phyloP scores from a whole-genome alignment of 2,329 filamentous ascomycete genomes.

The Fusarium protoensiforme region DNA sequence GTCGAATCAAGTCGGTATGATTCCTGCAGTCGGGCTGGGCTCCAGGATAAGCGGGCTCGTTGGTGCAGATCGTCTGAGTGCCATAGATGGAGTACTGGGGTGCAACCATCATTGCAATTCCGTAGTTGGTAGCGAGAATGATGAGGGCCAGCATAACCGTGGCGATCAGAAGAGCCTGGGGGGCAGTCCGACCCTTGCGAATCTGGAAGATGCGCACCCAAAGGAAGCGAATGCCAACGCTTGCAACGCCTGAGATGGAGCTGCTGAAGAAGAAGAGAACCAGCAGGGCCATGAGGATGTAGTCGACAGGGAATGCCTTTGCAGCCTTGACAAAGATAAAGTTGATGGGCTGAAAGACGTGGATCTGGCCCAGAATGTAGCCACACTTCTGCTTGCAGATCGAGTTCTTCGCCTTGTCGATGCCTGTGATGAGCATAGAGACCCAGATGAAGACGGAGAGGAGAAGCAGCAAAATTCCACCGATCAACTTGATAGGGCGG shows the following conservation, averaged over 20 bases:
- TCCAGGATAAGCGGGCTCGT: slow-evolving; percentile 69
- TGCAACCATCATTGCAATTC: slow-evolving; percentile 91
- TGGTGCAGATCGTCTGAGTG: slow-evolving; percentile 92
- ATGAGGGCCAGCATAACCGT: slow-evolving; percentile 93
- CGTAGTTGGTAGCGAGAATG: slow-evolving; percentile 91
- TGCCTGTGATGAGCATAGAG: slow-evolving; percentile 93
- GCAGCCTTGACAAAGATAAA: slow-evolving; percentile 82
- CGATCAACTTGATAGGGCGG: slow-evolving; percentile 87
- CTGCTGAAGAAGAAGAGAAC: slow-evolving; percentile 89
- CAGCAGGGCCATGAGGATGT: slow-evolving; percentile 86
- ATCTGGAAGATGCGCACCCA: slow-evolving; percentile 96
- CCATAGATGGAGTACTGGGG: slow-evolving; percentile 96
- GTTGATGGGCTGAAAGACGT: slow-evolving; percentile 96
- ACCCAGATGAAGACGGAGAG: slow-evolving; percentile 82
- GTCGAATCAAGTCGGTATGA: slow-evolving; percentile 76
- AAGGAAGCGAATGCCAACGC: slow-evolving; percentile 92
- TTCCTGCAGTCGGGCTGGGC: slow-evolving; percentile 80
- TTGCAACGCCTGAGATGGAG: slow-evolving; percentile 86
- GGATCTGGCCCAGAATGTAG: slow-evolving; percentile 87
- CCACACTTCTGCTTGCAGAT: slow-evolving; percentile 91
- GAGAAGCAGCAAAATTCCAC: slow-evolving; percentile 81
- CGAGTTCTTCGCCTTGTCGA: slow-evolving; percentile 97
- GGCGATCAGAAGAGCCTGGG: slow-evolving; percentile 89
- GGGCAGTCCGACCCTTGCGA: slow-evolving; percentile 86
- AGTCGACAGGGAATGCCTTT: slow-evolving; percentile 90